phyloP scores from a whole-genome alignment of 202 grass and related monocot species.

The Zoysia matrella region DNA sequence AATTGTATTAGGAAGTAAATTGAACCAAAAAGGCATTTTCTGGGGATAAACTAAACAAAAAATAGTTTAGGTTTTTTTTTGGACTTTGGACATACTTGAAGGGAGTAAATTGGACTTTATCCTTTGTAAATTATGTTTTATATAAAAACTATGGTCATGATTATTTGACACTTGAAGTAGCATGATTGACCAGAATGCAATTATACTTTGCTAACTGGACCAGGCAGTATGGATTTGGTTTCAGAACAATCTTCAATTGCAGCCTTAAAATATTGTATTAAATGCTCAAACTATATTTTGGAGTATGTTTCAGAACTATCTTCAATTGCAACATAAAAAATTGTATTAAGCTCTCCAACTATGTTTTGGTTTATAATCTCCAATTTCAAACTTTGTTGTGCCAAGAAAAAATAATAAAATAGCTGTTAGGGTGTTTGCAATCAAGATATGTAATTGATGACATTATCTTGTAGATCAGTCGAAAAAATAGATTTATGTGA shows the following conservation, averaged over 20 bases:
- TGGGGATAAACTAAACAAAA: no score
- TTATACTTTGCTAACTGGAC: background rate
- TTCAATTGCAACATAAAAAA: no score
- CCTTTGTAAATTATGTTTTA: background rate
- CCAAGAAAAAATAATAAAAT: background rate
- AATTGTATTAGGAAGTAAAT: no score
- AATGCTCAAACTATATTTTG: background rate
- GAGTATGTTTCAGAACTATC: no score
- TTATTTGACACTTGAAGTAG: background rate
- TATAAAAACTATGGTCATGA: background rate
- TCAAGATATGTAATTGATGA: conserved; percentile 13
- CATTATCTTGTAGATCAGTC: background rate
- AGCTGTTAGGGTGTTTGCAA: background rate
- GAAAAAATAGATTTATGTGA: background rate
- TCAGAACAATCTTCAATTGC: background rate
- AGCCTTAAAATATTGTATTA: background rate
- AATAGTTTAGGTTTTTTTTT: no score
- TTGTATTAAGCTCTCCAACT: no score
- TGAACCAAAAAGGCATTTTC: no score
- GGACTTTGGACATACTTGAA: no score
- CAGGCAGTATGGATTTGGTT: background rate
- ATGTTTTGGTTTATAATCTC: background rate
- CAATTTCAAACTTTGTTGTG: conserved; percentile 12
- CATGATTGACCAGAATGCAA: background rate
- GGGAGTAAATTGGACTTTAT: no score